Evolutionary conservation across 768 basidiomycete genomes (phyloP), one percentile per base, ranked within the genome.

Genomic region (Chalciporus piperatus): DNA sequence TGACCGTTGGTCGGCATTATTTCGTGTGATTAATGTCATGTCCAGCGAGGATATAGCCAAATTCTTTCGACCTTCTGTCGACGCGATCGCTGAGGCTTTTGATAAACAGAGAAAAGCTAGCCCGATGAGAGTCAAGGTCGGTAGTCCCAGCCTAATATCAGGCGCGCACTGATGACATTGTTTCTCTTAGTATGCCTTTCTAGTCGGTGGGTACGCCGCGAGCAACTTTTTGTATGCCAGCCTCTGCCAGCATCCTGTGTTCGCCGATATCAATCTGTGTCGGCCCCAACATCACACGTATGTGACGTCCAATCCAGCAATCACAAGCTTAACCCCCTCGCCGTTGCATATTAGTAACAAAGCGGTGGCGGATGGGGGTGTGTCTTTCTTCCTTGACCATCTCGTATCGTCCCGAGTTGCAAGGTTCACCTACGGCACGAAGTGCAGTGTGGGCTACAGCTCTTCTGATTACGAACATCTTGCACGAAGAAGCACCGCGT

Each of bases 181-280:
- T 35, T 6, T 4, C n/a, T 3, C 35, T 6, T 32, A 70, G 70
- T 47, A 69, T 14, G 69, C 75, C 17, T 73, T 79, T 38, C 70
- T 84, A 2, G 78, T 81, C 1, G 79, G 80, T 2, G 77, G 78
- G 0, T 81, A 79, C 53, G 73, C 75, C 0, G 74, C 76, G 13
- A 80, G 71, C 45, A 72, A 74, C 20, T 80, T 71, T 65, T 58
- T 82, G 13, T 79, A 73, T 48, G 54, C 56, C 7, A 65, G 69
- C 28, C 72, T 83, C 16, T 71, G 73, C 14, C 58, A 64, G 17
- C 59, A 67, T 2, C 59, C 78, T 1, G 58, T 55, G n/a, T 67
- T 69, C n/a, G 62, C 69, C 0, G 71, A 72, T 0, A 58, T 80
- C 4, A 64, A 69, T 13, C 59, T 83, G 4, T 70, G 72, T 43